Base-by-base conservation (phyloP, 306 rosid species). In the Prunus mongolica region DNA sequence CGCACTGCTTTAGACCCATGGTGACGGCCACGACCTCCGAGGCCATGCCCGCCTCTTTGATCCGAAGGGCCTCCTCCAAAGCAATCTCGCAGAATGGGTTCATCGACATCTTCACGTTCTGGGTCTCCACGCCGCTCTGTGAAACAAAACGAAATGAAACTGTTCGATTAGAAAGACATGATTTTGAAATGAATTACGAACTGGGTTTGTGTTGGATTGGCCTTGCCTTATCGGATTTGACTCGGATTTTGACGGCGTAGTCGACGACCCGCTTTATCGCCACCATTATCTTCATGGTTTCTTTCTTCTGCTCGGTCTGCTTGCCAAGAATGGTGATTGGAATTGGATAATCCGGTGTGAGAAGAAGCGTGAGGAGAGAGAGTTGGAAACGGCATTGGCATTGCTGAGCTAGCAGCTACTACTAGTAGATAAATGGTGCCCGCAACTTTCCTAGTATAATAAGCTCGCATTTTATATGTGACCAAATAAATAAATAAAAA, bases 21-120 rank as follows among this genome's bases (percentile, higher is more conserved):
- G 83, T 89, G 15, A 95, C 92, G 0, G 96, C 98, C 69, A 92
- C 92, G 19, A 96, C 99, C 86, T 96, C 98, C 0, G 96, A 88
- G 25, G 97, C 99, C 84, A 88, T 62, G 12, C 92, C 91, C 8
- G 91, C 77, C 72, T 96, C 97, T 71, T 77, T 92, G 47, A 92
- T 88, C 13, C 99, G 84, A 54, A 95, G 93, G 3, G 99, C 97
- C 77, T 95, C 97, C 79, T 95, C 97, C 8, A 92, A 82, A 2
- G 97, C 99, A 28, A 95, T 95, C 90, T 95, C 99, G 57, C 97
- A 92, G 74, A 95, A 95, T 25, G 99, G 97, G 78, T 95, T 95
- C 97, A 95, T 95, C 41, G 99, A 95, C 99, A 96, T 96, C 76
- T 96, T 95, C 88, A 96, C 96, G 78, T 92, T 96, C 82, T 96